phyloP scores from a whole-genome alignment of 179 eudicot genomes.

The Spergularia azorica region DNA sequence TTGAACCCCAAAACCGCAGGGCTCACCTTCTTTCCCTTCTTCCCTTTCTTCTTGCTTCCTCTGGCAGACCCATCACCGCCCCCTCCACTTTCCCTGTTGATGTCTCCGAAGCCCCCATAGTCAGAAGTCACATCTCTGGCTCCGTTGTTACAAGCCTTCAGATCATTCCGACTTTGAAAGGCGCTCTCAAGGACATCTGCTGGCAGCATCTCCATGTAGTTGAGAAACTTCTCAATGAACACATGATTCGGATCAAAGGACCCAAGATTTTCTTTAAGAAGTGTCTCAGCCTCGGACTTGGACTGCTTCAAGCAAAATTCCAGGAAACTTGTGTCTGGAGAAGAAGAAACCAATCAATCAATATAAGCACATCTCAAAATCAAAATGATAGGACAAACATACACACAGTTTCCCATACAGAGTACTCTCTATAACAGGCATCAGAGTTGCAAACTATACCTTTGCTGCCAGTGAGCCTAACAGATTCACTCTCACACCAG shows the following conservation, averaged over 20 bases:
- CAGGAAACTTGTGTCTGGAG: slow-evolving; percentile 84
- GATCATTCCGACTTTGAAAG: slow-evolving; percentile 73
- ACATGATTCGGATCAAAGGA: slow-evolving; percentile 74
- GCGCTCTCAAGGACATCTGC: slow-evolving; percentile 80
- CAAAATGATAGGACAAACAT: background rate
- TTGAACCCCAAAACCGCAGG: slow-evolving; percentile 81
- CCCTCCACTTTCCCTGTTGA: slow-evolving; percentile 28
- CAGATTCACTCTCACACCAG: slow-evolving; percentile 96
- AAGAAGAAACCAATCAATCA: background rate
- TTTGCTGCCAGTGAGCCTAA: slow-evolving; percentile 82
- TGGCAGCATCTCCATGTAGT: slow-evolving; percentile 87
- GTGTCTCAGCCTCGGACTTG: slow-evolving; percentile 85
- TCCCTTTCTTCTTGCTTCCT: slow-evolving; percentile 92
- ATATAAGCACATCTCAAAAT: background rate
- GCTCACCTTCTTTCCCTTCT: slow-evolving; percentile 96
- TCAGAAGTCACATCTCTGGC: slow-evolving; percentile 58
- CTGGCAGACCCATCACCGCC: slow-evolving; percentile 54
- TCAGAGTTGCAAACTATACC: slow-evolving; percentile 43
- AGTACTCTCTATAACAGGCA: background rate
- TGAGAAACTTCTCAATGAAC: slow-evolving; percentile 86
- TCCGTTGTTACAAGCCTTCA: slow-evolving; percentile 39
- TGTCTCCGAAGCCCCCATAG: slow-evolving; percentile 30
- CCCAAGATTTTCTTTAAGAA: slow-evolving; percentile 80
- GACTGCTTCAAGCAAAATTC: slow-evolving; percentile 89
- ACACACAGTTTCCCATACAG: background rate